These are phyloP conservation scores for Candida qinlingensis DNA, from an alignment of 805 yeast species.

Conservation along the genomic window DNA sequence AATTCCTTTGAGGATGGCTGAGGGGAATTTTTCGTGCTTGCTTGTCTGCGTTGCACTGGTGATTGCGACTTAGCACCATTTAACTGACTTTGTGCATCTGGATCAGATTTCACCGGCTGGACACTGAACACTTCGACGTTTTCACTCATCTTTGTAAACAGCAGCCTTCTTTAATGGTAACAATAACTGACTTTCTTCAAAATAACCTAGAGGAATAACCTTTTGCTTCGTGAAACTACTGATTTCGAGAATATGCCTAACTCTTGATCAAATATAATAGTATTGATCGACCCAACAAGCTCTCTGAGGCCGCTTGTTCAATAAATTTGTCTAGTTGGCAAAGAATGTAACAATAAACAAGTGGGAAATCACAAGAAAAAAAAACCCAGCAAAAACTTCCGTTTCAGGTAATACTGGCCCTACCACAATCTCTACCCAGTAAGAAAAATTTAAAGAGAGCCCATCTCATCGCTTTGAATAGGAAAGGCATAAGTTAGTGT, in stretches of 20 bases:
- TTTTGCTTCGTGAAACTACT: no score
- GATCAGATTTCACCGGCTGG: neutral
- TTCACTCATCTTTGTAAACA: neutral
- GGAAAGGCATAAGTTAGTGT: neutral
- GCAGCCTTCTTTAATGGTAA: no score
- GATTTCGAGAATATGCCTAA: no score
- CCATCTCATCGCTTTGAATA: slow-evolving; percentile 4
- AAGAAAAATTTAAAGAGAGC: neutral
- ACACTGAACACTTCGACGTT: slow-evolving; percentile 5
- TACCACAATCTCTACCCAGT: neutral
- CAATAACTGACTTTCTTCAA: no score
- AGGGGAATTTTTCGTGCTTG: no score
- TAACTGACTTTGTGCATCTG: neutral
- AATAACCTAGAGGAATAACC: no score
- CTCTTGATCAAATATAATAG: no score
- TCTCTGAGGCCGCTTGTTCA: no score
- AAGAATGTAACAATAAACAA: neutral
- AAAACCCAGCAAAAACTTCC: slow-evolving; percentile 10
- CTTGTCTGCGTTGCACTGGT: no score
- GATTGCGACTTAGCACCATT: no score
- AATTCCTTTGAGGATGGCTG: slow-evolving; percentile 8
- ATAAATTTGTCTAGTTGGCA: no score
- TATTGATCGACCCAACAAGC: no score
- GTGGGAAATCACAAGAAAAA: neutral
- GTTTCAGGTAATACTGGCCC: slow-evolving; percentile 7